phyloP scores from a whole-genome alignment of 129 eudicot species.

The Tanacetum coccineum region DNA sequence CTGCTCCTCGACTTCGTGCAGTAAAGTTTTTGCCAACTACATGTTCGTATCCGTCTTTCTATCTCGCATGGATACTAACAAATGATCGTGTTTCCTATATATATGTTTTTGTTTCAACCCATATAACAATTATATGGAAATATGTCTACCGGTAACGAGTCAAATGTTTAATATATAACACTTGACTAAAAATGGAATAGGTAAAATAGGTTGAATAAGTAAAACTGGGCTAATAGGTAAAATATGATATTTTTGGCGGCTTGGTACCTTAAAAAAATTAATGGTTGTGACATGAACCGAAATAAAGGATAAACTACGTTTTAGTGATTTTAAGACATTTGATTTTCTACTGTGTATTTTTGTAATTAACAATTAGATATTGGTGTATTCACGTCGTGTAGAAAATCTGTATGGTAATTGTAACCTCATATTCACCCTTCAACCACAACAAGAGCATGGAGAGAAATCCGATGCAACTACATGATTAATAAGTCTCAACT shows the following conservation, averaged over 20 bases:
- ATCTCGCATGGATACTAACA: background rate
- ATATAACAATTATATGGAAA: too few species aligned
- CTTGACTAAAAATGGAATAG: too few species aligned
- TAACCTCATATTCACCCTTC: conserved; percentile 91
- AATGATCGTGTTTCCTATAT: background rate
- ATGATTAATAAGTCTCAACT: conserved; percentile 30
- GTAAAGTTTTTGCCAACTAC: conserved; percentile 96
- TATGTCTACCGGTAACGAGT: too few species aligned
- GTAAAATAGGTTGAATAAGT: too few species aligned
- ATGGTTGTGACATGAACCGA: too few species aligned
- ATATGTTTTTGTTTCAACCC: background rate
- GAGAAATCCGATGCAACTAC: conserved; percentile 82
- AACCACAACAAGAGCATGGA: conserved; percentile 61
- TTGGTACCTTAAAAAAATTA: background rate
- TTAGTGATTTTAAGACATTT: too few species aligned
- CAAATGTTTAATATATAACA: too few species aligned
- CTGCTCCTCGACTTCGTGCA: conserved; percentile 84
- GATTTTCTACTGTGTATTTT: background rate
- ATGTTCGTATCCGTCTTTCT: conserved; percentile 37
- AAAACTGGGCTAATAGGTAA: too few species aligned
- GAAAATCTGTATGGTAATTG: conserved; percentile 96
- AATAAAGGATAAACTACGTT: background rate
- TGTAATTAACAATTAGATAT: background rate
- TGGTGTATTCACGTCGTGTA: conserved; percentile 51
- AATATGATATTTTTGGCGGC: too few species aligned